Conservation (phyloP, 352 stramenopile species). For the Pythium biforme region DNA sequence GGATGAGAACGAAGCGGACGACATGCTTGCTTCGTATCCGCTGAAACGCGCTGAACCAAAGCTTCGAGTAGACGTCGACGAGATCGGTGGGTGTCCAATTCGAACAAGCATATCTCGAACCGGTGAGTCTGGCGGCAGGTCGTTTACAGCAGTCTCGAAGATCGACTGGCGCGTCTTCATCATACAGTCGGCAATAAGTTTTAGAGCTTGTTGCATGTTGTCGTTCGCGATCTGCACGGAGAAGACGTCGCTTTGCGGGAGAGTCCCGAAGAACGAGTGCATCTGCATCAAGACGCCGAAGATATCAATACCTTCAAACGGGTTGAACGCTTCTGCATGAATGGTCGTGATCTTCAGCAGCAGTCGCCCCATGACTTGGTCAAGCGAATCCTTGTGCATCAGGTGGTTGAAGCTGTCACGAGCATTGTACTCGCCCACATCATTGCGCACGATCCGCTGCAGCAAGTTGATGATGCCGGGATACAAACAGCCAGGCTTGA, state of each 20-base stretch:
- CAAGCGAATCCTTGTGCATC: slow-evolving; percentile 73
- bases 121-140: slow-evolving; percentile 26
- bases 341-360: slow-evolving; percentile 59
- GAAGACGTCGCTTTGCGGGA: slow-evolving; percentile 62
- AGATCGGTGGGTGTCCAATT: slow-evolving; percentile 35
- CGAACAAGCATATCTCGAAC: slow-evolving; percentile 37
- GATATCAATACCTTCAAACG: slow-evolving; percentile 78
- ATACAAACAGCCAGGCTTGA: slow-evolving; percentile 69
- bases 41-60: slow-evolving; percentile 23
- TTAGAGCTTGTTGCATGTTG: slow-evolving; percentile 70
- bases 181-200: slow-evolving; percentile 66
- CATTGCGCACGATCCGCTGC: slow-evolving; percentile 76
- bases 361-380: slow-evolving; percentile 74
- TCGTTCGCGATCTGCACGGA: slow-evolving; percentile 70
- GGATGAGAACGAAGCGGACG: slow-evolving; percentile 8
- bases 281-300: slow-evolving; percentile 86
- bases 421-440: slow-evolving; percentile 78
- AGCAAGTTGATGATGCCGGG: slow-evolving; percentile 77
- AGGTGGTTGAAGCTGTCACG: slow-evolving; percentile 69
- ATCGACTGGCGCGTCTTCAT: slow-evolving; percentile 43
- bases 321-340: slow-evolving; percentile 57
- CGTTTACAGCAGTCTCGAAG: slow-evolving; percentile 61
- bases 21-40: slow-evolving; percentile 24
- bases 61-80: slow-evolving; percentile 20
- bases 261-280: slow-evolving; percentile 82